Base-by-base conservation (phyloP, 495 filamentous ascomycete species). In the Schizothecium vesticola region DNA sequence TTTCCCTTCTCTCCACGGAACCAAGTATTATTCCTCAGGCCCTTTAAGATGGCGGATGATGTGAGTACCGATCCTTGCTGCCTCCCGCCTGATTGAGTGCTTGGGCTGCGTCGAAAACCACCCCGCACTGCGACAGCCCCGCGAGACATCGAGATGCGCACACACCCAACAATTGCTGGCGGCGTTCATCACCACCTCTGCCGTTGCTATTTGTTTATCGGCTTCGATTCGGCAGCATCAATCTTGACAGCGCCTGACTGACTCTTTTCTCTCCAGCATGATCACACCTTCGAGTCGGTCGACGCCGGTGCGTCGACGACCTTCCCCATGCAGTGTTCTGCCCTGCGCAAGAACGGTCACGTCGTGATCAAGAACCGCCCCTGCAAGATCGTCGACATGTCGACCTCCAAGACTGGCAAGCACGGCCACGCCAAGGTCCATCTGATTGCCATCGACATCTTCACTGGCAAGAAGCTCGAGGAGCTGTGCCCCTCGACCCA, bases 351-450 rank as follows among this genome's bases (percentile, higher is more conserved):
- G 93, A 95, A 94, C 89, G 95, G 95, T 74, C 88, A 89, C 76
- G 95, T 99, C 84, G 91, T 94, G 76, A 98, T 99, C 84, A 98
- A 99, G 88, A 83, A 85, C 79, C 94, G 95, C 75, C 95, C 95
- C 70, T 99, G 95, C 93, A 98, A 97, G 90, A 99, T 99, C 75
- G 92, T 97, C 80, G 95, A 97, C 78, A 99, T 99, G 95, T 94
- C 91, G 70, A 99, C 95, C 83, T 99, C 95, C 79, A 99, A 99
- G 93, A 99, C 95, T 71, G 95, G 95, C 81, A 99, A 99, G 92
- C 95, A 99, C 91, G 95, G 95, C 81, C 95, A 99, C 90, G 95
- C 95, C 82, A 99, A 99, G 90, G 95, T 98, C 80, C 93, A 99
- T 86, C 83, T 99, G 69, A 89, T 96, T 75, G 95, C 92, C 78